Conservation (phyloP, 306 rosid species). For the Acacia melanoxylon region DNA sequence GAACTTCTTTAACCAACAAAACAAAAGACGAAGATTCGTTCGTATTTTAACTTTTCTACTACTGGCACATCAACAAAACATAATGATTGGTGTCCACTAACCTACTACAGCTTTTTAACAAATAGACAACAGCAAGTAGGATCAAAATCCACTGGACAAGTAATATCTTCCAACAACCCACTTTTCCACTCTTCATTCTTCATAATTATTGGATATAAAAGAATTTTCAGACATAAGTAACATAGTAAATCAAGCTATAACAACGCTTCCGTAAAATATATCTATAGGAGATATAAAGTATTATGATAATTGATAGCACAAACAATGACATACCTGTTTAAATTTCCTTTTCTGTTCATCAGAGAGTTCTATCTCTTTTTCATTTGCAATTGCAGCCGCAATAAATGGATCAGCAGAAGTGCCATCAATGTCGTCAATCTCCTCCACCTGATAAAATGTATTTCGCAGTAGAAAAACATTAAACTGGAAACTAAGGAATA, state of each 20-base stretch:
- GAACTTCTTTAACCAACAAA: neutral
- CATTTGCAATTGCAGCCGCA: slow-evolving; percentile 91
- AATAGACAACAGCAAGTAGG: neutral
- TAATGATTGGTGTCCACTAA: neutral
- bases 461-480: slow-evolving; percentile 5
- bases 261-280: slow-evolving; percentile 5
- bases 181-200: neutral
- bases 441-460: slow-evolving; percentile 73
- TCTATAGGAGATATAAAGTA: neutral
- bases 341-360: slow-evolving; percentile 75
- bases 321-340: slow-evolving; percentile 63
- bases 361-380: slow-evolving; percentile 77
- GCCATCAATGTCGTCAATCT: slow-evolving; percentile 91
- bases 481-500: slow-evolving; percentile 3
- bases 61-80: neutral
- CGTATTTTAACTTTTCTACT: neutral
- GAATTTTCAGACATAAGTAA: neutral
- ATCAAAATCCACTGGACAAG: neutral
- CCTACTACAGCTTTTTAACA: neutral
- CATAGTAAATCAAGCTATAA: neutral
- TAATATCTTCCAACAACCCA: neutral
- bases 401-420: slow-evolving; percentile 79
- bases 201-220: neutral
- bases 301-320: slow-evolving; percentile 13
- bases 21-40: neutral